These are phyloP conservation scores for Metarhizium robertsii DNA, from an alignment of 2,329 filamentous ascomycete species.

Conservation along the genomic window DNA sequence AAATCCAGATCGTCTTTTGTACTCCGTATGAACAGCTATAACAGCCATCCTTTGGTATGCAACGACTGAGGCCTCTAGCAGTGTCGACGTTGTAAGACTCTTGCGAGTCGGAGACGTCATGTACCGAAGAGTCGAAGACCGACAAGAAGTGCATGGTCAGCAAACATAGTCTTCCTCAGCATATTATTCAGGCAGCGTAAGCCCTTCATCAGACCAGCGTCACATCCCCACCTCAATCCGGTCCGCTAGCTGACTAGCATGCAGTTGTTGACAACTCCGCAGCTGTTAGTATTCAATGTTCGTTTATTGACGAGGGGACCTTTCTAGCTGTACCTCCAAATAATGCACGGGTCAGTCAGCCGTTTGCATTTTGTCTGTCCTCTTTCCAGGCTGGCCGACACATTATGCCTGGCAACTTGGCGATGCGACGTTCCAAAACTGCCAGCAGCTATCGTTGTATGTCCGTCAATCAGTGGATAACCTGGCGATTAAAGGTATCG, in stretches of 20 bases:
- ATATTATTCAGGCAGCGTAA: background rate
- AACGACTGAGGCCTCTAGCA: background rate
- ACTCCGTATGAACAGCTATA: too few species aligned
- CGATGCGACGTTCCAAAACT: background rate
- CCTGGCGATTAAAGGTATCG: conserved; percentile 1
- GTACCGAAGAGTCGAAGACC: too few species aligned
- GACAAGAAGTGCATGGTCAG: too few species aligned
- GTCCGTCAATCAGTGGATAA: background rate
- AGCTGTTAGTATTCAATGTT: too few species aligned
- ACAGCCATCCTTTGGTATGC: background rate
- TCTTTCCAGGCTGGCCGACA: too few species aligned
- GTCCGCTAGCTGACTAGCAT: background rate
- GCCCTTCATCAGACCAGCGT: background rate
- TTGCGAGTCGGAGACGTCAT: background rate
- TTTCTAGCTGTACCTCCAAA: too few species aligned
- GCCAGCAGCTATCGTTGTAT: background rate
- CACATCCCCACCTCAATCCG: background rate
- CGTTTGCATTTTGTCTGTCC: too few species aligned
- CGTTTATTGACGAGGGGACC: too few species aligned
- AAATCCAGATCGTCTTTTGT: background rate
- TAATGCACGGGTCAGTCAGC: too few species aligned
- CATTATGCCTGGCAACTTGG: background rate
- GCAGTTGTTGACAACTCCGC: background rate
- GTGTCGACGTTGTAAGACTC: background rate
- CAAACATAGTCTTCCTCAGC: too few species aligned